Base-by-base conservation (phyloP, 352 stramenopile species). In the Phytophthora litchii region DNA sequence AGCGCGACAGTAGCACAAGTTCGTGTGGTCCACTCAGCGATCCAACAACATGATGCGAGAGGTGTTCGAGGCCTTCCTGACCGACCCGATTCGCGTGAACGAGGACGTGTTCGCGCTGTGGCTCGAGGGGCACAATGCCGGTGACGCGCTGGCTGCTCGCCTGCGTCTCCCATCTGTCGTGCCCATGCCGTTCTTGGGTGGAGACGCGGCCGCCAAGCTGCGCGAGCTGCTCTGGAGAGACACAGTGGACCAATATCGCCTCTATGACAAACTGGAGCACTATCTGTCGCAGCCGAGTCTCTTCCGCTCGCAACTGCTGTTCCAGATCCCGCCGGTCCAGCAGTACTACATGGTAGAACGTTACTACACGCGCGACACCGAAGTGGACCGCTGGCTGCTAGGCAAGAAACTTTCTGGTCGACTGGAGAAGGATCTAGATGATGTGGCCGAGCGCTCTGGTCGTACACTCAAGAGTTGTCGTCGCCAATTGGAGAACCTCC, bases 261-360 rank as follows among this genome's bases (percentile, higher is more conserved):
- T 92, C 11, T 92, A 86, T 55, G 81, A 94, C 56, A 88, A 91
- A 61, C 70, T 95, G 41, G 82, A 95, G 72, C 80, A 92, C 51
- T 91, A 91, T 36, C 65, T 94, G 19, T 80, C 86, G 63, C 83
- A 92, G 55, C 86, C 86, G 37, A 87, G 70, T 41, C 74, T 95
- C 10, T 86, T 95, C 23, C 74, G 78, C 25, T 90, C 83, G 35
- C 86, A 95, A 49, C 60, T 94, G 11, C 67, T 95, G 11, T 90
- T 92, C 59, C 86, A 95, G 69, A 87, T 94, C 46, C 82, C 82
- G 5, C 83, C 83, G 12, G 60, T 75, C 1, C 78, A 93, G 48
- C 81, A 94, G 61, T 75, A 88, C 52, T 89, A 89, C 54, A 92
- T 94, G 80, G 69, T 92, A 19, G 76, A 91, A 51, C 79, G 77